Conservation (phyloP, 2,329 filamentous ascomycete genomes). For the Calycina herbarum region DNA sequence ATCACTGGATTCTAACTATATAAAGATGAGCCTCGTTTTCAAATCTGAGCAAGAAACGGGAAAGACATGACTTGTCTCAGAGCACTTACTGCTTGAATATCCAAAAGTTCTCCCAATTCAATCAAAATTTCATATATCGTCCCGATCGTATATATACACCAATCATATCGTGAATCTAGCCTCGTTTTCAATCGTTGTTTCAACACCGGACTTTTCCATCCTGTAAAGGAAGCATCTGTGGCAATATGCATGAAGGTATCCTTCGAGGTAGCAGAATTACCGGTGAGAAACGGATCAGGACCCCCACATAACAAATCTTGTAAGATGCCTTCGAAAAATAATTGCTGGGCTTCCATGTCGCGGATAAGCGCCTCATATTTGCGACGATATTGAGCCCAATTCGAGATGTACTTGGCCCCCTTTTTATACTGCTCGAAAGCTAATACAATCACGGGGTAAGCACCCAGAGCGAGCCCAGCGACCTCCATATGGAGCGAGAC, state of each 20-base stretch:
- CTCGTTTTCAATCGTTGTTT: constrained; percentile 1
- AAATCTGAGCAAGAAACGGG: no score
- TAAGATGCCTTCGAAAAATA: constrained; percentile 10
- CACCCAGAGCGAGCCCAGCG: constrained; percentile 6
- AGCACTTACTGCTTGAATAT: constrained; percentile 9
- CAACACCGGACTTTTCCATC: constrained; percentile 10
- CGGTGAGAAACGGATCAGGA: constrained; percentile 8
- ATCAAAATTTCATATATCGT: constrained; percentile 8
- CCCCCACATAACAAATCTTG: constrained; percentile 11
- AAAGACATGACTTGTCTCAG: no score
- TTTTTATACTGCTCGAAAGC: constrained; percentile 10
- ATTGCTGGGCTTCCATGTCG: constrained; percentile 13
- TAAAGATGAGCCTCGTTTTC: no score
- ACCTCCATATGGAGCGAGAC: constrained; percentile 10
- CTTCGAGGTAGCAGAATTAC: background rate
- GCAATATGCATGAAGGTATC: constrained; percentile 4
- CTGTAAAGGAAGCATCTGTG: background rate
- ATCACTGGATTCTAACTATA: constrained; percentile 5
- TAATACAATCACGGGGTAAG: constrained; percentile 5
- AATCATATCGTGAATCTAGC: constrained; percentile 10
- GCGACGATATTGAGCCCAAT: constrained; percentile 9
- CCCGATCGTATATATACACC: constrained; percentile 6
- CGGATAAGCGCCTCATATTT: constrained; percentile 12
- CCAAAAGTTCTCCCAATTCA: constrained; percentile 4
- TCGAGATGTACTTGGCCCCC: constrained; percentile 8